phyloP scores from a whole-genome alignment of 805 yeast genomes.

The Monosporozyma siamensis region DNA sequence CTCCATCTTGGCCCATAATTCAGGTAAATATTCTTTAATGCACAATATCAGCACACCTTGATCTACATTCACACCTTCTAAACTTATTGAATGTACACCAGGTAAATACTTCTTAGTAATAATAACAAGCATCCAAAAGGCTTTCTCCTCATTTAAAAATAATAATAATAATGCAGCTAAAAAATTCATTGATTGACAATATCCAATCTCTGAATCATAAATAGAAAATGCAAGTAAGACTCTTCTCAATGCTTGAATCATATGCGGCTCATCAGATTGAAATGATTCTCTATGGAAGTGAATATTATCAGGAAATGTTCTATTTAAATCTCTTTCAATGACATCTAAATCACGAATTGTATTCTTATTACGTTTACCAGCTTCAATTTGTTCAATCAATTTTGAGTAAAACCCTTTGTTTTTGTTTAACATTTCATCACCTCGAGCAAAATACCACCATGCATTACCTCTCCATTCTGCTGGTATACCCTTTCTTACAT shows the following conservation, averaged over 20 bases:
- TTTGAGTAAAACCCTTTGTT: constrained; percentile 70
- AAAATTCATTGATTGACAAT: constrained; percentile 91
- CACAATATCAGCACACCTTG: constrained; percentile 90
- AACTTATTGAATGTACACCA: constrained; percentile 77
- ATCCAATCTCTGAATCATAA: constrained; percentile 83
- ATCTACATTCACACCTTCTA: constrained; percentile 91
- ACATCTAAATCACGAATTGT: constrained; percentile 60
- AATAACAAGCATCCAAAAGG: constrained; percentile 94
- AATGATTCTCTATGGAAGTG: constrained; percentile 50
- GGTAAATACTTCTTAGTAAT: constrained; percentile 79
- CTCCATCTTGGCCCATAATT: constrained; percentile 55
- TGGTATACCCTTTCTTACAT: constrained; percentile 85
- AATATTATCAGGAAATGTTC: constrained; percentile 91
- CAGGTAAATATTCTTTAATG: constrained; percentile 72
- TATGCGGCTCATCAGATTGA: constrained; percentile 43
- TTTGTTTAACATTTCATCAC: constrained; percentile 58
- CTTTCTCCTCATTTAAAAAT: constrained; percentile 80
- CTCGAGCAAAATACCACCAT: constrained; percentile 91
- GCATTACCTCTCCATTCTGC: constrained; percentile 96
- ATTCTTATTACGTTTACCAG: constrained; percentile 34
- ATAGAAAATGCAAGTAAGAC: constrained; percentile 77
- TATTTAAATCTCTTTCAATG: constrained; percentile 83
- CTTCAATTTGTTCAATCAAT: constrained; percentile 48
- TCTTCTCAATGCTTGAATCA: constrained; percentile 64
- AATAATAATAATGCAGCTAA: constrained; percentile 77